Evolutionary conservation across 129 eudicot species (phyloP), one percentile per base, ranked within the genome.

Genomic region (Daucus carota): DNA sequence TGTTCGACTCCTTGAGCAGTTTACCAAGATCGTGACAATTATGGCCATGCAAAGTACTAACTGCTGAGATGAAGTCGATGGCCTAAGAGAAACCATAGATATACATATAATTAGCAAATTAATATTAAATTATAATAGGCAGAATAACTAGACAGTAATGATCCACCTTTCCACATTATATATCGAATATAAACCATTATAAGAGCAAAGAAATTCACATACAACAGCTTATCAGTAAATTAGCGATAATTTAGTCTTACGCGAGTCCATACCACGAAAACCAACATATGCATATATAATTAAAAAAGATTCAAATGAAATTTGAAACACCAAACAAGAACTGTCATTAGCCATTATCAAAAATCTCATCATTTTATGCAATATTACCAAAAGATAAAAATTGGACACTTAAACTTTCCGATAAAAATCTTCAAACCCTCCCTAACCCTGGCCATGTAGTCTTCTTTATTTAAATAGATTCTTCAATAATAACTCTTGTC

Each of bases 1-100:
- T 86, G 10, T 85, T 93, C 12, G 89, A 83, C 76, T 95, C 97
- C 83, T 84, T 85, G n/a, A 95, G 75, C 63, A 86, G 82, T 85
- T 81, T 88, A 75, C 75, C 38, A 46, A 95, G 97, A 73, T 87
- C 90, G 70, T 80, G 85, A 68, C 96, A 84, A 75, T 84, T 85
- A 77, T 57, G 65, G 31, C 65, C 65, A n/a, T 88, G 97, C 62
- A 91, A 84, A 75, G 79, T 91, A 72, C 84, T 87, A 52, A 91
- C 96, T 44, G 90, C 85, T 66, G 92, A 86, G 78, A 91, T 81
- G 57, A 95, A 82, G 82, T 91, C 96, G 45, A 89, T 75, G 44
- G 76, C 88, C 99, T 95, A 82, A 36, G 33, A 66, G 16, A 12
- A 50, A 32, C 18, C 28, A 20, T 33, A 10, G 13, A 70, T 5